These are phyloP conservation scores for Erysimum cheiranthoides DNA, from an alignment of 345 rosid genomes.

Conservation along the genomic window DNA sequence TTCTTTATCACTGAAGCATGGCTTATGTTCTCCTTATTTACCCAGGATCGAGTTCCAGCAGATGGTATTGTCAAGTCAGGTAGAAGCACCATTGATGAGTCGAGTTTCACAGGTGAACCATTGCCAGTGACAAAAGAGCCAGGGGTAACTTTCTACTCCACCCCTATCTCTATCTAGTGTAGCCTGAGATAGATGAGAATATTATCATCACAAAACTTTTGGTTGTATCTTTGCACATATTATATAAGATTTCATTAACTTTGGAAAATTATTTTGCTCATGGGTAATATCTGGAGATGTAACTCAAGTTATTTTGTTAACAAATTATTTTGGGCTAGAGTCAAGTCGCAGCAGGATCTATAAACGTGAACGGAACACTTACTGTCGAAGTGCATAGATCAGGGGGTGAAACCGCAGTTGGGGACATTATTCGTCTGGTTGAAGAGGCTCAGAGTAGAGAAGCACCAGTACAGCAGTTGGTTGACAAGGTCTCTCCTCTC, in stretches of 20 bases:
- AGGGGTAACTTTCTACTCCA: slow-evolving; percentile 67
- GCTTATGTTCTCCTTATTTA: slow-evolving; percentile 28
- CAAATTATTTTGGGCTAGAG: slow-evolving; percentile 58
- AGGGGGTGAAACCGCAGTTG: slow-evolving; percentile 97
- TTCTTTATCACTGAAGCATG: slow-evolving; percentile 20
- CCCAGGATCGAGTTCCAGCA: slow-evolving; percentile 91
- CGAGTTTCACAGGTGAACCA: slow-evolving; percentile 98
- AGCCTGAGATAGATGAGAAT: slow-evolving; percentile 18
- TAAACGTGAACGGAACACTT: slow-evolving; percentile 94
- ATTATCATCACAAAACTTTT: neutral
- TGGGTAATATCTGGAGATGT: slow-evolving; percentile 6
- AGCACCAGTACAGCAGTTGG: slow-evolving; percentile 93
- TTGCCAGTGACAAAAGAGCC: slow-evolving; percentile 88
- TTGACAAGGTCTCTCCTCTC: slow-evolving; percentile 77
- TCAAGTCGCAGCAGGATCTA: slow-evolving; percentile 93
- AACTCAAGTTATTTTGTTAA: slow-evolving; percentile 26
- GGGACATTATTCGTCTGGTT: slow-evolving; percentile 88
- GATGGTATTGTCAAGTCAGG: slow-evolving; percentile 95
- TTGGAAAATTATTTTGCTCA: neutral
- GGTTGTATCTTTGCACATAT: slow-evolving; percentile 12
- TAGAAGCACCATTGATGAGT: slow-evolving; percentile 90
- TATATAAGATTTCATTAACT: slow-evolving; percentile 1
- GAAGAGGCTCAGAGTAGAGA: slow-evolving; percentile 98
- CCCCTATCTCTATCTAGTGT: slow-evolving; percentile 18
- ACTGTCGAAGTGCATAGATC: slow-evolving; percentile 90